Base-by-base conservation (phyloP, 345 rosid genomes). In the Aethionema arabicum region DNA sequence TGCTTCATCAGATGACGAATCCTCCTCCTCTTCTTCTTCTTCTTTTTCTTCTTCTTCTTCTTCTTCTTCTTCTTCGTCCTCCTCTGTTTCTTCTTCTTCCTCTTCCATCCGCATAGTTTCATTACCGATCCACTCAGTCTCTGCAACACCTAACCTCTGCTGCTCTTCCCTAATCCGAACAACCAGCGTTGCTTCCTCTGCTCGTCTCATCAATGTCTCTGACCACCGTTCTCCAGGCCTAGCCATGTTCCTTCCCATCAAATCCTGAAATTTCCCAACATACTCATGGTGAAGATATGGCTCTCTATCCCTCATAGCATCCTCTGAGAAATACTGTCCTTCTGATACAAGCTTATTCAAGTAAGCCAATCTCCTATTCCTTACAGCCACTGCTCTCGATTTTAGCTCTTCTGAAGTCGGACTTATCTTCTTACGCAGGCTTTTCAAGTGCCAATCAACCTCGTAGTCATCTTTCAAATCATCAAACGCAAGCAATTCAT, bases 201-300 rank as follows among this genome's bases (percentile, higher is more conserved):
- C 73, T 68, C 95, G 74, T 79, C 98, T 84, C 82, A 92, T 77
- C 81, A 92, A 77, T 0, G 96, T 90, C 73, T 92, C 97, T 0
- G 99, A 89, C 99, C 96, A 92, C 41, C 91, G 74, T 70, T 90
- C 97, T 47, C 99, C 98, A 0, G 95, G 97, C 73, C 90, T 76
- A 4, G 97, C 97, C 99, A 92, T 87, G 21, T 78, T 68, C 77
- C 96, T 79, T 9, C 82, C 85, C 72, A 68, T 76, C 54, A 63
- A 74, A 75, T 89, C 97, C 86, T 89, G 95, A 77, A 87, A 93
- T 77, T 82, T 93, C n/a, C 99, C 99, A 3, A 93, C 80, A 65
- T 85, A 87, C 78, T 93, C 97, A 21, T 93, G 96, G 67, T 93
- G 97, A 71, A 90, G 75, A 77, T 93, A 89, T 4, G 97, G 99